phyloP scores from a whole-genome alignment of 352 stramenopile species.

The Phytopythium helicoides region DNA sequence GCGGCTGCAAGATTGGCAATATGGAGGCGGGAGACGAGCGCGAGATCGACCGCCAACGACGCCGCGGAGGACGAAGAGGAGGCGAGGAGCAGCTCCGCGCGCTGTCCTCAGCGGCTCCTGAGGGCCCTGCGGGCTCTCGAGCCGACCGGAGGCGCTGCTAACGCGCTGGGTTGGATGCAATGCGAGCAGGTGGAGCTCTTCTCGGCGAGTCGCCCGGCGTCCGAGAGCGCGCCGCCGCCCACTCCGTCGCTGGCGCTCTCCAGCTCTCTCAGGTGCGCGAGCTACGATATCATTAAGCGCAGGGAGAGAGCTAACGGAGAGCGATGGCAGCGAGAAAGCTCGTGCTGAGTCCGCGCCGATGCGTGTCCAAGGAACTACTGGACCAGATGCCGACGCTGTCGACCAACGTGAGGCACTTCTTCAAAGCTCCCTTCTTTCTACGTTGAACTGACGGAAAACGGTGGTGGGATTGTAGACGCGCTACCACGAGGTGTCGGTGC shows the following conservation, averaged over 20 bases:
- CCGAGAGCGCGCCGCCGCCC: constrained; percentile 1
- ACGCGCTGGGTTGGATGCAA: too few species aligned
- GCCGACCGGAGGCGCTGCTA: not conserved
- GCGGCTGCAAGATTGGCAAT: too few species aligned
- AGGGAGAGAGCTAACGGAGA: too few species aligned
- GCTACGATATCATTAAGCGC: not conserved
- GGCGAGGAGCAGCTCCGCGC: not conserved
- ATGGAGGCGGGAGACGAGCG: constrained; percentile 1
- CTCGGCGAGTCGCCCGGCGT: constrained; percentile 9
- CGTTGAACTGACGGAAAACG: not conserved
- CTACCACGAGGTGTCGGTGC: constrained; percentile 53
- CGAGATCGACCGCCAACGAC: not conserved
- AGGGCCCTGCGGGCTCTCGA: not conserved
- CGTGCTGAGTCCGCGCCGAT: constrained; percentile 38
- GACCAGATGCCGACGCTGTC: constrained; percentile 69
- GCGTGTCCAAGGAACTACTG: constrained; percentile 64
- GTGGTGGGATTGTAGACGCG: constrained; percentile 27
- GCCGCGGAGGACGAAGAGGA: constrained; percentile 7
- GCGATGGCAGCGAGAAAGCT: constrained; percentile 22
- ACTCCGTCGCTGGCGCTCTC: constrained; percentile 2
- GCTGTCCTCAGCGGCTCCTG: not conserved
- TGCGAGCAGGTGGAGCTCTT: constrained; percentile 25
- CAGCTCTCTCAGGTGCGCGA: constrained; percentile 1
- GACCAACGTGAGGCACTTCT: constrained; percentile 35
- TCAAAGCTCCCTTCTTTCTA: not conserved